phyloP scores from a whole-genome alignment of 2,329 filamentous ascomycete species.

The Drechslerella coelobrocha region DNA sequence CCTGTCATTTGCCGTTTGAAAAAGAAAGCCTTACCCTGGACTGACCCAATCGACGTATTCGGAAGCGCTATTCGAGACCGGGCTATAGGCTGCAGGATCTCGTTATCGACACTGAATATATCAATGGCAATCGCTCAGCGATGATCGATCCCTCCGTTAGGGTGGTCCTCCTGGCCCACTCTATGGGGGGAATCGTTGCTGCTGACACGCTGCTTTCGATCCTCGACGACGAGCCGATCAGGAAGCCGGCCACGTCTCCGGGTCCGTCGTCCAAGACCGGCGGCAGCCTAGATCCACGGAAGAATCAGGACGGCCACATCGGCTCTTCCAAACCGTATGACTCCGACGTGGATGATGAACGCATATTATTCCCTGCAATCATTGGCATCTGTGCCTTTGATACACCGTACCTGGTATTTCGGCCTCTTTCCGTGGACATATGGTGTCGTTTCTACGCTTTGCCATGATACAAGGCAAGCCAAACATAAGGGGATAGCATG shows the following conservation, averaged over 20 bases:
- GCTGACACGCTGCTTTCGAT: conserved; percentile 84
- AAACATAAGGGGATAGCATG: not conserved
- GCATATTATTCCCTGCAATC: conserved; percentile 90
- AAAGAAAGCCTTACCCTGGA: conserved; percentile 10
- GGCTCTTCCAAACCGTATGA: conserved; percentile 19
- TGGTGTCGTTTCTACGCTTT: not conserved
- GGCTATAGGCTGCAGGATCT: conserved; percentile 46
- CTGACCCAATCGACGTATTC: conserved; percentile 36
- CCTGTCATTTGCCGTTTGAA: conserved; percentile 1
- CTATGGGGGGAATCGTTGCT: conserved; percentile 92
- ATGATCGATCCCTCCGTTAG: conserved; percentile 79
- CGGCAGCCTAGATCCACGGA: conserved; percentile 40
- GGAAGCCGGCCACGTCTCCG: conserved; percentile 56
- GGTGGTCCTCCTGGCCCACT: conserved; percentile 83
- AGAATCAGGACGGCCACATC: conserved; percentile 55
- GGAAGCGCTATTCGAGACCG: conserved; percentile 41
- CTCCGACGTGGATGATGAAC: conserved; percentile 60
- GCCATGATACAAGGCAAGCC: not conserved
- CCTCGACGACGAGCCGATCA: conserved; percentile 67
- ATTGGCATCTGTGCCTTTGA: conserved; percentile 91
- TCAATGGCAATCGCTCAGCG: conserved; percentile 78
- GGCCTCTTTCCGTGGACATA: conserved; percentile 64
- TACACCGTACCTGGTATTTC: conserved; percentile 74
- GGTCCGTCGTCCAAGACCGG: conserved; percentile 28
- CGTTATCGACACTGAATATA: conserved; percentile 47